Conservation (phyloP, 192 early-diverging fungal species). For the Rhizophagus sp. region DNA sequence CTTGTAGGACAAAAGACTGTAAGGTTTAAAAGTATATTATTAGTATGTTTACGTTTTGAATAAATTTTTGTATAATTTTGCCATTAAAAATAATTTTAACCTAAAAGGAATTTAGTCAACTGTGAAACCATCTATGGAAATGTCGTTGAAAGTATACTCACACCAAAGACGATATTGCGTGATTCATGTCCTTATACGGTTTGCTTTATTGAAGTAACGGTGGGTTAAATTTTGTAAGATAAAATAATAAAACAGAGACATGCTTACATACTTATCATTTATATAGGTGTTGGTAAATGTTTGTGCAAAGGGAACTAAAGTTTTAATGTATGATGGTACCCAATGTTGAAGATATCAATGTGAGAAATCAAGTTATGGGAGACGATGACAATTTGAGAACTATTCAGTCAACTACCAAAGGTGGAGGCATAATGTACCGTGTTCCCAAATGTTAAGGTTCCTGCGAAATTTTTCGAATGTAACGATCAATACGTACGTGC, state of each 20-base stretch:
- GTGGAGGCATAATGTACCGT: constrained; percentile 42
- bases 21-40: constrained; percentile 70
- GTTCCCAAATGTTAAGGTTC: constrained; percentile 34
- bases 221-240: constrained; percentile 43
- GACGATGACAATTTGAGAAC: constrained; percentile 47
- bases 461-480: constrained; percentile 46
- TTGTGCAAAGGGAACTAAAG: background rate
- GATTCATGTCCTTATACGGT: constrained; percentile 72
- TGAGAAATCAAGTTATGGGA: constrained; percentile 47
- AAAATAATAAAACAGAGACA: too few relatives aligned
- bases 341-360: constrained; percentile 39
- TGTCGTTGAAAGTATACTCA: constrained; percentile 43
- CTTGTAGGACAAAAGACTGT: constrained; percentile 69
- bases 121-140: constrained; percentile 33
- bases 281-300: constrained; percentile 13
- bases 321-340: background rate
- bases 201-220: constrained; percentile 92
- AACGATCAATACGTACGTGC: background rate
- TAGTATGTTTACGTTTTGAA: constrained; percentile 33
- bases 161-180: constrained; percentile 85
- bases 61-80: background rate
- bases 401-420: constrained; percentile 20
- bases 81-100: constrained; percentile 12
- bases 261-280: too few relatives aligned
- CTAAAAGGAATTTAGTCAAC: constrained; percentile 53